Evolutionary conservation across 352 stramenopile genomes (phyloP).

Genomic region (Globisporangium paroecandrum): DNA sequence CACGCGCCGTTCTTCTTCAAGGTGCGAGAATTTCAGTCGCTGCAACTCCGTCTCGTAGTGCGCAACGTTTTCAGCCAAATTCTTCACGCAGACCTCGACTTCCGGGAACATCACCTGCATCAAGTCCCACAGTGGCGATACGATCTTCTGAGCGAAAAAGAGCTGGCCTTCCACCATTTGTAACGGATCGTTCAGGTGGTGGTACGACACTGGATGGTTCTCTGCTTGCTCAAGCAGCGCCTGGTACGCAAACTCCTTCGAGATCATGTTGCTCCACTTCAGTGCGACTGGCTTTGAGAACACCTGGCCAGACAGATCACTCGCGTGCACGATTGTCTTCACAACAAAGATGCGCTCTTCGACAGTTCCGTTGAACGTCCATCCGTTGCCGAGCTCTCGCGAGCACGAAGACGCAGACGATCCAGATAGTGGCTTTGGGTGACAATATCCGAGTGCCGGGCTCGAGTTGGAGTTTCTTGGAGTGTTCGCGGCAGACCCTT

Average conservation of each 20-base stretch:
- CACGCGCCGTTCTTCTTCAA: slow-evolving; percentile 17
- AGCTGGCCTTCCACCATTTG: slow-evolving; percentile 86
- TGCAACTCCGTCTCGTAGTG: slow-evolving; percentile 81
- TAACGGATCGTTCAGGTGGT: slow-evolving; percentile 74
- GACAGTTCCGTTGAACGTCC: slow-evolving; percentile 58
- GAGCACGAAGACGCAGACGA: slow-evolving; percentile 21
- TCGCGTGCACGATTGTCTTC: slow-evolving; percentile 82
- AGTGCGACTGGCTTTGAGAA: slow-evolving; percentile 85
- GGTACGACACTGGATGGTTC: slow-evolving; percentile 76
- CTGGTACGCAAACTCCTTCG: slow-evolving; percentile 88
- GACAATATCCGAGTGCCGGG: slow-evolving; percentile 7
- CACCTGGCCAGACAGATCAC: slow-evolving; percentile 82
- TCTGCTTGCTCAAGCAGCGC: slow-evolving; percentile 79
- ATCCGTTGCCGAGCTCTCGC: slow-evolving; percentile 37
- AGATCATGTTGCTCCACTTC: slow-evolving; percentile 90
- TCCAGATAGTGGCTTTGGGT: slow-evolving; percentile 10
- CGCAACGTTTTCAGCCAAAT: slow-evolving; percentile 69
- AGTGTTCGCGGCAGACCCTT: slow-evolving; percentile 29
- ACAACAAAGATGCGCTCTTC: slow-evolving; percentile 85
- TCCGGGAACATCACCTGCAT: slow-evolving; percentile 79
- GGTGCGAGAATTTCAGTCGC: slow-evolving; percentile 48
- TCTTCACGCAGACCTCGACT: slow-evolving; percentile 57
- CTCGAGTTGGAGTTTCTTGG: slow-evolving; percentile 21
- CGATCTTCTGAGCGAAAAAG: slow-evolving; percentile 85
- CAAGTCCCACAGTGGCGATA: slow-evolving; percentile 69